phyloP scores from a whole-genome alignment of 176 grass and related monocot species.

The Elymus sibiricus region DNA sequence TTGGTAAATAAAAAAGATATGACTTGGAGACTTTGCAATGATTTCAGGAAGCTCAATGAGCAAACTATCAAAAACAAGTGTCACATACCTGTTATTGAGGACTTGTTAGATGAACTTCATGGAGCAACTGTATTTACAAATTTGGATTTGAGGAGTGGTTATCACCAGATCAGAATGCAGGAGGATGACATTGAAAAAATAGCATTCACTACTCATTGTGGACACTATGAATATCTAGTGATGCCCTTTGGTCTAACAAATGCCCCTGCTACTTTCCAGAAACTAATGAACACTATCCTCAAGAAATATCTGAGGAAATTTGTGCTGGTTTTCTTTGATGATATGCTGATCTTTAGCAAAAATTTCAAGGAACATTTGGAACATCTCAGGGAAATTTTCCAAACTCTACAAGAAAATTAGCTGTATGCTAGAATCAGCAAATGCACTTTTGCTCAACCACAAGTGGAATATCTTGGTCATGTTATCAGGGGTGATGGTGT shows the following conservation, averaged over 20 bases:
- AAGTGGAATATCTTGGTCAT: neutral
- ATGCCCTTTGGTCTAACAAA: neutral
- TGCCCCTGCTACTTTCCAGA: neutral
- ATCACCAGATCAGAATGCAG: neutral
- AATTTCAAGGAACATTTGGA: neutral
- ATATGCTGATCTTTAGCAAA: neutral
- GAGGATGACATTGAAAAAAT: neutral
- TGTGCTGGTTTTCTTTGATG: neutral
- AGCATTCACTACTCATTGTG: neutral
- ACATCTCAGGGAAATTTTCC: accelerated
- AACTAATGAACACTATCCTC: neutral
- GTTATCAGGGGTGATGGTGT: neutral
- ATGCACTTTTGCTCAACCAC: too few species aligned
- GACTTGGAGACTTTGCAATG: neutral
- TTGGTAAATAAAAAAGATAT: neutral
- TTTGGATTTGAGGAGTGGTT: neutral
- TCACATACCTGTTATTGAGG: neutral
- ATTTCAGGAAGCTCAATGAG: neutral
- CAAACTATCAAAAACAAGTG: neutral
- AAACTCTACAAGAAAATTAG: neutral
- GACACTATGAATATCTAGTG: neutral
- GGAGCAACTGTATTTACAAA: neutral
- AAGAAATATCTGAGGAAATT: neutral
- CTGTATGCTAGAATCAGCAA: neutral
- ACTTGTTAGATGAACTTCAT: neutral